phyloP scores from a whole-genome alignment of 495 filamentous ascomycete genomes.

The Tetracladium setigerum region DNA sequence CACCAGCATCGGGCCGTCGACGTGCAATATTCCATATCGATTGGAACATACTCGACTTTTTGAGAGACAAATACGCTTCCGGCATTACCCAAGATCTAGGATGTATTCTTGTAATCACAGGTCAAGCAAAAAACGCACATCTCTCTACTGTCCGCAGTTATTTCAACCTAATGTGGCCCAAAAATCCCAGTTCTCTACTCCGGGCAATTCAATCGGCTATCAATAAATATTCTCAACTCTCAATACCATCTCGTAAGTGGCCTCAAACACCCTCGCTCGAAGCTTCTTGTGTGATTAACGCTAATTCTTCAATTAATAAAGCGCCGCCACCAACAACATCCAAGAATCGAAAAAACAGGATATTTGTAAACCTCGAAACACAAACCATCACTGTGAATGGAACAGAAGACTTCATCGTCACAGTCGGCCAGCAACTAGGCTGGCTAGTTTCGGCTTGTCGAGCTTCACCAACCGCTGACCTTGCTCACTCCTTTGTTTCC shows the following conservation, averaged over 20 bases:
- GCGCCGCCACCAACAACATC: too few relatives aligned
- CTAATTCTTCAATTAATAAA: too few relatives aligned
- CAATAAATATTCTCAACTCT: conserved; percentile 1
- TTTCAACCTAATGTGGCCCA: conserved; percentile 26
- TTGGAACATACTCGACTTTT: conserved; percentile 20
- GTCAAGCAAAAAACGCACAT: conserved; percentile 21
- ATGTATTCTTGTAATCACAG: conserved; percentile 25
- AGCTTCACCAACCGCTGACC: neutral
- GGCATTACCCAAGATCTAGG: conserved; percentile 13
- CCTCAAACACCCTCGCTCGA: too few relatives aligned
- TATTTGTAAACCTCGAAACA: neutral
- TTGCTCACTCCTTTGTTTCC: neutral
- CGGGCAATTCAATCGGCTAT: conserved; percentile 14
- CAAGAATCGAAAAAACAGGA: neutral
- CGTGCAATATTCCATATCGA: too few relatives aligned
- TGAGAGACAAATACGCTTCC: conserved; percentile 20
- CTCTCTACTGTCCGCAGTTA: conserved; percentile 24
- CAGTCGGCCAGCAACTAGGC: conserved; percentile 11
- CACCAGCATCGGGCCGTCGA: too few relatives aligned
- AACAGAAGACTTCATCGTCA: neutral
- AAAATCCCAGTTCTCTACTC: conserved; percentile 17
- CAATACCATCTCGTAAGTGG: conserved; percentile 1
- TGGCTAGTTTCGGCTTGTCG: conserved; percentile 13
- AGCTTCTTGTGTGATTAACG: too few relatives aligned
- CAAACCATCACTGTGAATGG: neutral